phyloP scores from a whole-genome alignment of 208 protist species.

The Endotrypanum monterogeii region DNA sequence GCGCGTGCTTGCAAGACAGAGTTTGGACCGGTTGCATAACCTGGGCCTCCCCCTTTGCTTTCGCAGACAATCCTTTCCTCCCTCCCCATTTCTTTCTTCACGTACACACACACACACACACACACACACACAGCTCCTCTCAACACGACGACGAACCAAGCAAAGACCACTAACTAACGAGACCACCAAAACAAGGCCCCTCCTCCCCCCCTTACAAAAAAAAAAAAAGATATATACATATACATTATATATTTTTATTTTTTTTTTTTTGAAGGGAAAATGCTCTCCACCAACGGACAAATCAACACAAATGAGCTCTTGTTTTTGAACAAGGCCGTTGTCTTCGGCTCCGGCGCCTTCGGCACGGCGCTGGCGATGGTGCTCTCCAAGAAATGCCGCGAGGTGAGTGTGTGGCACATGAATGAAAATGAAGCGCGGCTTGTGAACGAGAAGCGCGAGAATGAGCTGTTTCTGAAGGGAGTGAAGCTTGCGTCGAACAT shows the following conservation, averaged over 20 bases:
- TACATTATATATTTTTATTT: no score
- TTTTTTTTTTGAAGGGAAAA: no score
- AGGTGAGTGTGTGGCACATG: constrained; percentile 81
- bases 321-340: constrained; percentile 58
- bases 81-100: no score
- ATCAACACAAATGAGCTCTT: constrained; percentile 33
- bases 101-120: constrained; percentile 13
- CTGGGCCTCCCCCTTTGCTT: no score
- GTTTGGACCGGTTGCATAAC: no score
- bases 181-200: no score
- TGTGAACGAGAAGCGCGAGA: constrained; percentile 78
- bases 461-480: constrained; percentile 78
- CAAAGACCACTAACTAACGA: no score
- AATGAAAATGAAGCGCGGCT: constrained; percentile 54
- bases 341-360: constrained; percentile 88
- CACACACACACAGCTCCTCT: not conserved
- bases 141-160: not conserved
- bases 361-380: constrained; percentile 74
- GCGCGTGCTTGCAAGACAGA: no score
- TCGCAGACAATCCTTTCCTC: no score
- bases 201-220: not conserved
- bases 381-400: constrained; percentile 67
- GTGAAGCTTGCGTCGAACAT: constrained; percentile 64
- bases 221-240: not conserved
- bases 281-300: constrained; percentile 12